These are phyloP conservation scores for Pseudogymnoascus sp. DNA, from an alignment of 2,329 filamentous ascomycete genomes.

Conservation along the genomic window DNA sequence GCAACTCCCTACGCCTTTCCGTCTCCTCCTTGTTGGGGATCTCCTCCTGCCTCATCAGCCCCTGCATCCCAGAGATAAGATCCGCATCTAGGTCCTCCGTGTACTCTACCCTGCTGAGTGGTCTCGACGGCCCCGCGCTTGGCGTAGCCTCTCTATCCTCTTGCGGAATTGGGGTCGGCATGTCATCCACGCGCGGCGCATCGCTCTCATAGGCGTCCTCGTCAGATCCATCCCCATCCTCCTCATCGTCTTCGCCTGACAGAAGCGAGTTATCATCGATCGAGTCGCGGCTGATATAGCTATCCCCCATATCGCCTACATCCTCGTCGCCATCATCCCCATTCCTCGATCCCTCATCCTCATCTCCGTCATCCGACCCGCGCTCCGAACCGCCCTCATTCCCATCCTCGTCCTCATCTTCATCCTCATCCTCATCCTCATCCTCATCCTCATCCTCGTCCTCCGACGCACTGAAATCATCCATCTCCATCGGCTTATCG, in stretches of 20 bases:
- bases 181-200: neutral
- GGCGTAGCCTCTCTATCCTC: slow-evolving; percentile 11
- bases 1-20: neutral
- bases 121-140: slow-evolving; percentile 16
- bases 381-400: slow-evolving; percentile 32
- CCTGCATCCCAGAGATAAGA: slow-evolving; percentile 52
- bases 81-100: slow-evolving; percentile 47
- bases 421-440: slow-evolving; percentile 46
- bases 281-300: slow-evolving; percentile 47
- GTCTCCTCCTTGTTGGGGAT: neutral
- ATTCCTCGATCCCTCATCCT: slow-evolving; percentile 37
- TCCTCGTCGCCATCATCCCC: slow-evolving; percentile 42
- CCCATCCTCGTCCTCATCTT: slow-evolving; percentile 46
- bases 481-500: slow-evolving; percentile 71
- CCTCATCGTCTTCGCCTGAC: slow-evolving; percentile 38
- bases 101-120: slow-evolving; percentile 11
- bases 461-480: slow-evolving; percentile 83
- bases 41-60: slow-evolving; percentile 20
- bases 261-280: slow-evolving; percentile 38
- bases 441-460: slow-evolving; percentile 48
- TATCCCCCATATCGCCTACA: slow-evolving; percentile 46
- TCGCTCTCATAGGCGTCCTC: slow-evolving; percentile 27
- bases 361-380: slow-evolving; percentile 46
- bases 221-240: slow-evolving; percentile 13
- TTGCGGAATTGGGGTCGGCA: neutral